Percentiles rank a stretch among this genome's conserved stretches.
Conservation (phyloP, 169 alveolate genomes). For the Toxoplasma gondii region DNA sequence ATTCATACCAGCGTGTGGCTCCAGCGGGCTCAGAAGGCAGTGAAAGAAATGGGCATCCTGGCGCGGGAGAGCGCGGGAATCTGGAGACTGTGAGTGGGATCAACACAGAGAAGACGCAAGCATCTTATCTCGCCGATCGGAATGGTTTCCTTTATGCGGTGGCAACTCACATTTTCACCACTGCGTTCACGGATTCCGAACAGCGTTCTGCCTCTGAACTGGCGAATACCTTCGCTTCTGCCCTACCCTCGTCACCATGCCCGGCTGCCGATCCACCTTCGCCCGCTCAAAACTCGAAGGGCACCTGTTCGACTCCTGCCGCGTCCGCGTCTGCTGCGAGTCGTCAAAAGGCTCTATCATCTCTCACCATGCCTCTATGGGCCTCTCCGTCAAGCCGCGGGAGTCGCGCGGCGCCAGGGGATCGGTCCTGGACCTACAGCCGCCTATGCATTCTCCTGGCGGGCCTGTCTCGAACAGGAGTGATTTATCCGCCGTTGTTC, state of each 20-base stretch:
- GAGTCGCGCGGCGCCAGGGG: not conserved
- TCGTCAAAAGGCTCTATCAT: not conserved
- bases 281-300: not conserved
- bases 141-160: not conserved
- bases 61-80: not conserved
- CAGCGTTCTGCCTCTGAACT: not conserved
- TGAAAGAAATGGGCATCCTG: not conserved
- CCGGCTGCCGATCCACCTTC: not conserved
- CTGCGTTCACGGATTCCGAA: not conserved
- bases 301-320: too few species aligned
- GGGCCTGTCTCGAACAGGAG: not conserved
- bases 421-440: conserved; percentile 23
- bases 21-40: not conserved
- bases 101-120: not conserved
- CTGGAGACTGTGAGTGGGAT: not conserved
- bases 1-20: too few species aligned
- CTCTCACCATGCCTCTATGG: not conserved
- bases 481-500: not conserved
- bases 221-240: not conserved
- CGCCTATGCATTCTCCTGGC: not conserved
- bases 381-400: not conserved
- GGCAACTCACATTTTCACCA: not conserved
- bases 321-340: not conserved
- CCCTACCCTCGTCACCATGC: not conserved
- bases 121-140: not conserved